Base-by-base conservation (phyloP, 345 rosid genomes). In the Cochlearia excelsa region DNA sequence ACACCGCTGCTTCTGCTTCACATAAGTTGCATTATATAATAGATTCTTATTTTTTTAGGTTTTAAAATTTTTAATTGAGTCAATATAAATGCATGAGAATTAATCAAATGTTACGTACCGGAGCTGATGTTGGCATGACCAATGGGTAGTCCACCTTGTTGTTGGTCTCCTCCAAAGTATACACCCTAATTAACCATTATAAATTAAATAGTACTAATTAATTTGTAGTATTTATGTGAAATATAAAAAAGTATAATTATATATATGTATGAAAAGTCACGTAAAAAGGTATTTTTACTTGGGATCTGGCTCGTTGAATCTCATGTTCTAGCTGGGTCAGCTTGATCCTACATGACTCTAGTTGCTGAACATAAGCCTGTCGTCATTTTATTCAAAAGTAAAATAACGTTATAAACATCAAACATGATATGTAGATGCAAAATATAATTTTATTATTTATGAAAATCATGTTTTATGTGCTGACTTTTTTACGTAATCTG, bases 351-450 rank as follows among this genome's bases (percentile, higher is more conserved):
- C 97, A 89, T 54, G 99, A 76, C 75, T 93, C 99, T 11, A 93
- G 81, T 68, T 93, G 97, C 72, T 93, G 99, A 61, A 93, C 95
- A 48, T 93, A 93, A 43, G 99, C 96, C 99, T 93, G 84, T 56
- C 44, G 57, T 33, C 40, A 1, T 61, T 46, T 51, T 51, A n/a
- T 28, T 49, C 57, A 52, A 62, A 48, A 27, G 9, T n/a, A 41
- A 49, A 49, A 27, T 46, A 52, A 45, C 54, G 30, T 33, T n/a
- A n/a, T n/a, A n/a, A n/a, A n/a, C n/a, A n/a, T n/a, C n/a, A n/a
- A n/a, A n/a, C n/a, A 33, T 33, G 37, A 33, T 5, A 33, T 33
- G 37, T 33, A n/a, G n/a, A n/a, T n/a, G n/a, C n/a, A n/a, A n/a
- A n/a, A n/a, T n/a, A n/a, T n/a, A n/a, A n/a, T n/a, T n/a, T n/a